phyloP scores from a whole-genome alignment of 2,329 filamentous ascomycete genomes.

The Zasmidium citrigriseum region DNA sequence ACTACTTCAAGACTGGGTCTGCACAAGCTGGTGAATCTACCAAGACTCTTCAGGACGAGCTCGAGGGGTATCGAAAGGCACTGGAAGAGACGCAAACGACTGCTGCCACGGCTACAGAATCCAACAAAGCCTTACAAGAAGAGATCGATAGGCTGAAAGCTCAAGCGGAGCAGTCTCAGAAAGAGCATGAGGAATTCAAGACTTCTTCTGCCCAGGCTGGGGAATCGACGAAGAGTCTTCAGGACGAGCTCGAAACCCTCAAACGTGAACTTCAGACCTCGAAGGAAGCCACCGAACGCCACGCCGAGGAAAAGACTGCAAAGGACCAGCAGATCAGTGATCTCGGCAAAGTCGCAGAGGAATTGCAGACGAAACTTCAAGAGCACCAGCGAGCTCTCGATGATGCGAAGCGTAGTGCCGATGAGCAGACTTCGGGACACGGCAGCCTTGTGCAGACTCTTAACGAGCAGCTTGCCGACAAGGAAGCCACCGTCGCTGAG shows the following conservation, averaged over 20 bases:
- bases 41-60: conserved; percentile 2
- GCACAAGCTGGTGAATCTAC: background rate
- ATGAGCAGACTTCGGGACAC: conserved; percentile 15
- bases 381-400: conserved; percentile 21
- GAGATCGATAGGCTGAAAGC: conserved; percentile 4
- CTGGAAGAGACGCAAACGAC: background rate
- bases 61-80: conserved; percentile 11
- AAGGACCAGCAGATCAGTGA: conserved; percentile 24
- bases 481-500: background rate
- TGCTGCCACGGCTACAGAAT: conserved; percentile 4
- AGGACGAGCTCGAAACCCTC: background rate
- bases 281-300: conserved; percentile 14
- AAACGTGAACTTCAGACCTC: conserved; percentile 1
- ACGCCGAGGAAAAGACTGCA: conserved; percentile 7
- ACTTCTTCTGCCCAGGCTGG: background rate
- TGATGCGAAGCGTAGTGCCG: conserved; percentile 10
- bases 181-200: background rate
- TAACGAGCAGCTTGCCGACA: conserved; percentile 23
- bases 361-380: conserved; percentile 22
- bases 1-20: background rate
- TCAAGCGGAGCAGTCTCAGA: background rate
- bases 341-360: conserved; percentile 21
- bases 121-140: conserved; percentile 8
- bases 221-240: background rate
- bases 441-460: conserved; percentile 20